Conservation (phyloP, 495 filamentous ascomycete genomes). For the Aspergillus hancockii region DNA sequence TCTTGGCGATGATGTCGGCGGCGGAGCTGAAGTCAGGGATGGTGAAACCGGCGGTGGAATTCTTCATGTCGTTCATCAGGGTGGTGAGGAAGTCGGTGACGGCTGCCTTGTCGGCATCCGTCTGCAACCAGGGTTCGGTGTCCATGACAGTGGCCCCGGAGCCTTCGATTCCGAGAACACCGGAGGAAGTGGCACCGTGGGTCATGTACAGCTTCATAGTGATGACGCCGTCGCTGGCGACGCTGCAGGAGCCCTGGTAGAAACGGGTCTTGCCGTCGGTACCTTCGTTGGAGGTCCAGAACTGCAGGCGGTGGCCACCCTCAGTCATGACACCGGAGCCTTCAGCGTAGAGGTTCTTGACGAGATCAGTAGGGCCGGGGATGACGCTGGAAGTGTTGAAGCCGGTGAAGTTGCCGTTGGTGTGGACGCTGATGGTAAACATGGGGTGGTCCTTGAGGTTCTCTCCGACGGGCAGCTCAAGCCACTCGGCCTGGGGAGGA, state of each 20-base stretch:
- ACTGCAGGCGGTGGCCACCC: slow-evolving; percentile 57
- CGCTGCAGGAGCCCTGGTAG: slow-evolving; percentile 26
- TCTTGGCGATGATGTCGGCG: slow-evolving; percentile 42
- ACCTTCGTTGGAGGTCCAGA: slow-evolving; percentile 26
- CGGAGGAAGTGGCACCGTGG: slow-evolving; percentile 41
- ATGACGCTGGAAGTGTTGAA: slow-evolving; percentile 67
- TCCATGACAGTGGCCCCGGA: slow-evolving; percentile 58
- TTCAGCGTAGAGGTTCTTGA: slow-evolving; percentile 42
- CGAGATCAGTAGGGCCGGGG: slow-evolving; percentile 38
- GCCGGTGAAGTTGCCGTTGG: slow-evolving; percentile 56
- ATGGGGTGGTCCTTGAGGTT: slow-evolving; percentile 71
- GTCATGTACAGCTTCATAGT: slow-evolving; percentile 40
- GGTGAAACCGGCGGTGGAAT: slow-evolving; percentile 49
- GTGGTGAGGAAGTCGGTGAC: slow-evolving; percentile 34
- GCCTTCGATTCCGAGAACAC: slow-evolving; percentile 59
- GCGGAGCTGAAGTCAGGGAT: slow-evolving; percentile 50
- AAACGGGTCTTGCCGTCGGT: slow-evolving; percentile 22
- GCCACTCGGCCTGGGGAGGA: slow-evolving; percentile 57
- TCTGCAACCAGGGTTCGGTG: slow-evolving; percentile 29
- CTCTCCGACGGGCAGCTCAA: slow-evolving; percentile 69
- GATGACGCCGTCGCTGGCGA: slow-evolving; percentile 23
- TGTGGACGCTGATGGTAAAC: slow-evolving; percentile 61
- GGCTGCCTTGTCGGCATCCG: slow-evolving; percentile 21
- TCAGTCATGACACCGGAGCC: slow-evolving; percentile 65
- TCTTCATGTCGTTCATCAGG: slow-evolving; percentile 51